These are phyloP conservation scores for Rhinocladiella mackenziei DNA, from an alignment of 2,329 filamentous ascomycete species.

Conservation along the genomic window DNA sequence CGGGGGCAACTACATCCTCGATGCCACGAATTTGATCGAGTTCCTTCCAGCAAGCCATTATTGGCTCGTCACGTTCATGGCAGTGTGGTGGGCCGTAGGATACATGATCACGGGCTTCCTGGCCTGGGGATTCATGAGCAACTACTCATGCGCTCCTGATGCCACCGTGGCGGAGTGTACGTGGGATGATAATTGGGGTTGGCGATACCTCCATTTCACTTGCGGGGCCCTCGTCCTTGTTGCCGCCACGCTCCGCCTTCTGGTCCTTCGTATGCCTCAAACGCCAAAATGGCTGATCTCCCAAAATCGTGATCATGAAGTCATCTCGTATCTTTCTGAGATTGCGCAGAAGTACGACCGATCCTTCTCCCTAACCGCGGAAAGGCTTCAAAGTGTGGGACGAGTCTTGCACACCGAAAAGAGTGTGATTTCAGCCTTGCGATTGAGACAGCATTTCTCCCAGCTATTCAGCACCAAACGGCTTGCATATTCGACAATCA, in stretches of 20 bases:
- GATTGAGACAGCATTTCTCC: slow-evolving; percentile 51
- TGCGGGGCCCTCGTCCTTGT: slow-evolving; percentile 53
- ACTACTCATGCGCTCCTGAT: slow-evolving; percentile 49
- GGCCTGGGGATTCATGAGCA: slow-evolving; percentile 64
- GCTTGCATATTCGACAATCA: slow-evolving; percentile 57
- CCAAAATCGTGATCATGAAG: slow-evolving; percentile 51
- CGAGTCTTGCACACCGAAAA: slow-evolving; percentile 29
- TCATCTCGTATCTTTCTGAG: slow-evolving; percentile 47
- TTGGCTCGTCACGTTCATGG: slow-evolving; percentile 50
- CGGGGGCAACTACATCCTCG: slow-evolving; percentile 30
- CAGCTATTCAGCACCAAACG: slow-evolving; percentile 62
- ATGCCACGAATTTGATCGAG: slow-evolving; percentile 52
- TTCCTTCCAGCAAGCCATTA: slow-evolving; percentile 56
- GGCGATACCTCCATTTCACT: slow-evolving; percentile 61
- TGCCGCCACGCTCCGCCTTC: slow-evolving; percentile 52
- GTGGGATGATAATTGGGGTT: slow-evolving; percentile 64
- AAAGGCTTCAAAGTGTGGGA: slow-evolving; percentile 47
- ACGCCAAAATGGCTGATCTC: slow-evolving; percentile 56
- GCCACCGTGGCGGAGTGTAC: slow-evolving; percentile 38
- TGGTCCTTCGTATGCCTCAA: slow-evolving; percentile 52
- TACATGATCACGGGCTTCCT: slow-evolving; percentile 65
- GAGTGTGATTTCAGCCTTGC: slow-evolving; percentile 35
- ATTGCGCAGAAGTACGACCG: slow-evolving; percentile 53
- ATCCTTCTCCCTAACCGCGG: slow-evolving; percentile 49
- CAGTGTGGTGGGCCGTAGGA: slow-evolving; percentile 69